Evolutionary conservation across 495 filamentous ascomycete genomes (phyloP), one percentile per base, ranked within the genome.

Genomic region (Talaromyces nanjingensis): DNA sequence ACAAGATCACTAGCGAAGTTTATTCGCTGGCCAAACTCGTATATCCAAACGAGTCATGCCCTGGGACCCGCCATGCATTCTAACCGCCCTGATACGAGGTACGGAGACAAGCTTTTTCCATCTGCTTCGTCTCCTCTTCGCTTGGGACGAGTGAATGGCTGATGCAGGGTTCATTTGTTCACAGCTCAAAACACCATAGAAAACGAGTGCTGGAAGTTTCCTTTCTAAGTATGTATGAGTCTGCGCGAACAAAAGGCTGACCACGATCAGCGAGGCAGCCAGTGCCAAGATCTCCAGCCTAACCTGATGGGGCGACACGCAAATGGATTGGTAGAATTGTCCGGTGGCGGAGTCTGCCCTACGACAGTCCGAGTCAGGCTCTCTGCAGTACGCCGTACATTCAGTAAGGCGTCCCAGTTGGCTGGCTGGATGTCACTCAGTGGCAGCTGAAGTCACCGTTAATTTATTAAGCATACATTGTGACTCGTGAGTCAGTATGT

Each of bases 341-440:
- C 18, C 16, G 29, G 31, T 59, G 56, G 29, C 56, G 56, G 27
- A 59, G 56, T 37, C 56, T 59, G 56, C 56, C 56, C 56, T 59
- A 59, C 56, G 31, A 37, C 27, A 22, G 52, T 25, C 52, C 56
- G 27, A 59, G 56, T 37, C 29, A 59, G 29, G 54, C 27, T 57
- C 18, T 24, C 18, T 54, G 49, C 49, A 29, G 53, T 14, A 29
- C 27, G 49, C 53, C 20, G 20, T 14, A 56, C 22, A 22, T 9
- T 27, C 27, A 20, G 45, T 49, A 49, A 49, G 45, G 45, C 45
- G 45, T 49, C 6, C 45, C 45, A 18, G 16, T 49, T 20, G n/a
- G 45, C n/a, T 49, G 45, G 45, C 45, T 49, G 18, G 45, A 42
- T 42, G 37, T 42, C 37, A 37, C 37, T 49, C 45, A 5, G 18